Conservation (phyloP, 2,329 filamentous ascomycete species). For the Venturia asperata region DNA sequence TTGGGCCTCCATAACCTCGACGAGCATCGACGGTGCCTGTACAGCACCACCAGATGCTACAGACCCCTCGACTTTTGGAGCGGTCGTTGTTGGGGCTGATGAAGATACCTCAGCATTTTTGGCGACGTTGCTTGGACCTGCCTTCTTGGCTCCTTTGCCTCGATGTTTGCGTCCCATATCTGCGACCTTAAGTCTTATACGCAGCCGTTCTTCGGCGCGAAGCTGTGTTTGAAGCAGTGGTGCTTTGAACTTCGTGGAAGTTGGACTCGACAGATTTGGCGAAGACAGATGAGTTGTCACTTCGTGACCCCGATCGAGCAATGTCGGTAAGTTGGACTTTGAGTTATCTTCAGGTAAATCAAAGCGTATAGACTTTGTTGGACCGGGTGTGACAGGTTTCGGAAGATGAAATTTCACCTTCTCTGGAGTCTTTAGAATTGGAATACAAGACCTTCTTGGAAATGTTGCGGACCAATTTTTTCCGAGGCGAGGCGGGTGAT, state of each 20-base stretch:
- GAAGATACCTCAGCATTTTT: neutral
- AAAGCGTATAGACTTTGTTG: constrained; percentile 4
- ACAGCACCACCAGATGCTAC: neutral
- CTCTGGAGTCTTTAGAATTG: neutral
- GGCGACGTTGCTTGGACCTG: neutral
- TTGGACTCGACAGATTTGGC: neutral
- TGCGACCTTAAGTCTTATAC: neutral
- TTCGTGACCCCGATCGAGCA: neutral
- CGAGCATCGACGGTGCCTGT: neutral
- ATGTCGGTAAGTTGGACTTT: neutral
- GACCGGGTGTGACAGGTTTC: neutral
- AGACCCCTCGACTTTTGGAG: neutral
- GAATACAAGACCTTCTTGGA: constrained; percentile 6
- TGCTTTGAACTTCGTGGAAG: constrained; percentile 5
- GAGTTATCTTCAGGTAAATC: neutral
- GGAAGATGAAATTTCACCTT: neutral
- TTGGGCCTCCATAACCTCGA: neutral
- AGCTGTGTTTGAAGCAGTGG: constrained; percentile 16
- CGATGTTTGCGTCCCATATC: constrained; percentile 1
- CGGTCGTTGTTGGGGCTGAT: neutral
- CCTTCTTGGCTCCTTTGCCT: constrained; percentile 8
- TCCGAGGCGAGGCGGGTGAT: neutral
- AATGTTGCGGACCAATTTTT: constrained; percentile 8
- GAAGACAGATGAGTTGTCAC: neutral
- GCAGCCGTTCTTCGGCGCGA: constrained; percentile 9